Base-by-base conservation (phyloP, 345 rosid species). In the Gossypium mustelinum region DNA sequence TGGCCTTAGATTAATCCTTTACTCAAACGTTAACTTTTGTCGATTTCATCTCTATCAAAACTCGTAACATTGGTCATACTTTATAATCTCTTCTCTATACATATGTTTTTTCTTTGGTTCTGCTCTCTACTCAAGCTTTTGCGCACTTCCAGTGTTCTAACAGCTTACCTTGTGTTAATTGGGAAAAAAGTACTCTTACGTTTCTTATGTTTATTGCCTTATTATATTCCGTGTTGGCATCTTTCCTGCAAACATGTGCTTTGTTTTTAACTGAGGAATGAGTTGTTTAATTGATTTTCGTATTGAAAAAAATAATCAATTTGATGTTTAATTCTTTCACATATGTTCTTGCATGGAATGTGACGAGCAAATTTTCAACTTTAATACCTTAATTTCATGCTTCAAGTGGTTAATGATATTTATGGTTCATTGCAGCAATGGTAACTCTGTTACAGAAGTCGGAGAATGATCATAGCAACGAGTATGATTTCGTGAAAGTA, bases 371-470 rank as follows among this genome's bases (percentile, higher is more conserved):
- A 16, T 45, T 44, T 58, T 73, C 9, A 3, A 62, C 47, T 73
- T 11, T 41, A n/a, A 61, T 54, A 4, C 8, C 14, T 27, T 61
- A 12, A 61, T 65, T 67, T 25, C 55, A 9, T 60, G 52, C 68
- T 44, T 57, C 55, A 45, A 67, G 41, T 69, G 52, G 73, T 59
- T 77, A 59, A 52, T 84, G 61, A 75, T 50, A 63, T 11, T 64
- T 80, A 39, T 82, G 62, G 48, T 59, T 68, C 50, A n/a, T 85
- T 84, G 66, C 88, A 95, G 98, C 82, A 45, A 84, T 89, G 90
- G 55, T 95, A 70, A 66, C 75, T 83, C 87, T 80, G 45, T 73
- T 93, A 18, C 77, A 78, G 67, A 89, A 81, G 83, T 66, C 60
- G 3, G 89, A 85, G 72, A 75, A 48, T 73, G 86, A 76, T 75